Conservation (phyloP, 1,284 basidiomycete genomes). For the Cutaneotrichosporon daszewskae region DNA sequence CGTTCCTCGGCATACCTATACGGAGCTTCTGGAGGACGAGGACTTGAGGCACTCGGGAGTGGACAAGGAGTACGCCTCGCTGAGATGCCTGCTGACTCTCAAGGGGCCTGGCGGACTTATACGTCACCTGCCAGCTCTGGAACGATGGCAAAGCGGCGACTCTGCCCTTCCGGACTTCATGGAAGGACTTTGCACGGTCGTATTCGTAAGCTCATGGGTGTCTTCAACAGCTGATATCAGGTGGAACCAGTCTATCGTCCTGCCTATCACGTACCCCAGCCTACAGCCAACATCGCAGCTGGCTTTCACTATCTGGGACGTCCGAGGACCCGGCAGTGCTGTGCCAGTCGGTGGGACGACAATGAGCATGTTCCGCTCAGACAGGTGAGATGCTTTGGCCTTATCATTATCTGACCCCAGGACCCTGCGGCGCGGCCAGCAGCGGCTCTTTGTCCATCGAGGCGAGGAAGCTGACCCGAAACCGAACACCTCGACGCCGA, state of each 20-base stretch:
- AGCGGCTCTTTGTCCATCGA: slow-evolving; percentile 78
- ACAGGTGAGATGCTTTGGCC: slow-evolving; percentile 59
- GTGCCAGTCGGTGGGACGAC: slow-evolving; percentile 83
- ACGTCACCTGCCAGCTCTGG: slow-evolving; percentile 82
- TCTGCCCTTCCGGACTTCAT: slow-evolving; percentile 81
- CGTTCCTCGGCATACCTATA: slow-evolving; percentile 60
- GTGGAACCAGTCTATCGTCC: slow-evolving; percentile 91
- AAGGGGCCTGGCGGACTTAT: slow-evolving; percentile 81
- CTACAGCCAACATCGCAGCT: slow-evolving; percentile 81
- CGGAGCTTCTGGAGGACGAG: slow-evolving; percentile 69
- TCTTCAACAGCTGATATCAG: slow-evolving; percentile 48
- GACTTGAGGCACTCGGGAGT: slow-evolving; percentile 71
- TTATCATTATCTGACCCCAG: slow-evolving; percentile 46
- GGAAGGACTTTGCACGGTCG: slow-evolving; percentile 79
- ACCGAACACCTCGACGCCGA: slow-evolving; percentile 74
- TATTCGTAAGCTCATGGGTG: slow-evolving; percentile 57
- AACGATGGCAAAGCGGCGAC: slow-evolving; percentile 90
- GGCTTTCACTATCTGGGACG: slow-evolving; percentile 92
- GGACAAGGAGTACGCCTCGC: slow-evolving; percentile 61
- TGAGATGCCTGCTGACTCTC: slow-evolving; percentile 18
- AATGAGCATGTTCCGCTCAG: slow-evolving; percentile 82
- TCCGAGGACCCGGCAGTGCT: slow-evolving; percentile 67
- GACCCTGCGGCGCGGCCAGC: slow-evolving; percentile 84
- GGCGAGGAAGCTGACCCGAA: slow-evolving; percentile 78
- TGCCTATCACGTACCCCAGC: slow-evolving; percentile 87